Evolutionary conservation across 345 rosid species (phyloP).

Genomic region (Schrenkiella parvula): DNA sequence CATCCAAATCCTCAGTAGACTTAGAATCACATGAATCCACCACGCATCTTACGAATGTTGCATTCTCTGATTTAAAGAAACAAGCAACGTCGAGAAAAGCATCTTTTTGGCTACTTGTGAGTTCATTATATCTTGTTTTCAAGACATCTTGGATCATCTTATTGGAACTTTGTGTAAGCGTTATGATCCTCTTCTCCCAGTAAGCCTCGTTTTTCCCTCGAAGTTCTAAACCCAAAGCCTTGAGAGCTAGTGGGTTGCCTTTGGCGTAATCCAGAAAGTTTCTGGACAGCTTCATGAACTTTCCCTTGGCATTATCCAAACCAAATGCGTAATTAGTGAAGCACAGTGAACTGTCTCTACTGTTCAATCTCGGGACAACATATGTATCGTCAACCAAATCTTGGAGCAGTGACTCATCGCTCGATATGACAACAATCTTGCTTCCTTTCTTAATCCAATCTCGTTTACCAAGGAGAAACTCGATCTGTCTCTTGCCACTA

Average conservation of each 20-base stretch:
- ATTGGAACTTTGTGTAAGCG: not conserved
- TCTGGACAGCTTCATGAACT: not conserved
- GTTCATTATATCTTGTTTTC: not conserved
- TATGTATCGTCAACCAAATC: not conserved
- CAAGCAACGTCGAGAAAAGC: not conserved
- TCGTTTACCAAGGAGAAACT: not conserved
- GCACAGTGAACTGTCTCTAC: not conserved
- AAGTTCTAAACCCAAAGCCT: not conserved
- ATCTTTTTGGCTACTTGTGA: not conserved
- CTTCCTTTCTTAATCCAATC: constrained; percentile 16
- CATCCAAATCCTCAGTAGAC: not conserved
- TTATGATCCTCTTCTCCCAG: not conserved
- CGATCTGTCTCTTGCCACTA: not conserved
- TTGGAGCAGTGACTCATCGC: constrained; percentile 10
- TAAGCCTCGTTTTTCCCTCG: not conserved
- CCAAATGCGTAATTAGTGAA: constrained; percentile 10
- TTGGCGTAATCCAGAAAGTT: not conserved
- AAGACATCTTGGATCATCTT: not conserved
- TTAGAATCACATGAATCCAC: not conserved
- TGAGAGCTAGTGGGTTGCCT: constrained; percentile 31
- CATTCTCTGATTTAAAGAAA: not conserved
- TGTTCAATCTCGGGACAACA: not conserved
- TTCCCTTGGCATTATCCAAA: not conserved
- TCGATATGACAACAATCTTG: constrained; percentile 11
- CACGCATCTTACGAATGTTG: not conserved